A percentile compares a stretch with the other conserved stretches of the same genome.
Conservation (phyloP, 352 stramenopile genomes). For the Blastocystis sp. region DNA sequence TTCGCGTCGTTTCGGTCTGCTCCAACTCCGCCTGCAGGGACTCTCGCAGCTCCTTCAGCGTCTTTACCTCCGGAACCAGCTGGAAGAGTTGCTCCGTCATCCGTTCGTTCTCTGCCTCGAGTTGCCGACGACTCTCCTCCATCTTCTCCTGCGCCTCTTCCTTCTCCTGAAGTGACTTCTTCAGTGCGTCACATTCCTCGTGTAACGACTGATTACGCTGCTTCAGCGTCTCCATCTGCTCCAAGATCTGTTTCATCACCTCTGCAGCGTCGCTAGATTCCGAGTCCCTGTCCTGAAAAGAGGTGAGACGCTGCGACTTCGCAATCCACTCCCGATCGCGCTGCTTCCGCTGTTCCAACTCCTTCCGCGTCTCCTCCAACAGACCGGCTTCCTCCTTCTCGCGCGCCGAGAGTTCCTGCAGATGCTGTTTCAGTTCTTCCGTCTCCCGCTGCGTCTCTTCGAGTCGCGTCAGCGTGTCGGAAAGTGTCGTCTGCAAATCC, state of each 20-base stretch:
- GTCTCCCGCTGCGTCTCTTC: not conserved
- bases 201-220: not conserved
- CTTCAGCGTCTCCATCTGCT: not conserved
- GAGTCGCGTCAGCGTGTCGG: not conserved
- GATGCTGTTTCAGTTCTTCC: not conserved
- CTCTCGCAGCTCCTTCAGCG: not conserved
- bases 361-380: not conserved
- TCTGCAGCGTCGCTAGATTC: not conserved
- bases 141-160: slow-evolving; percentile 29
- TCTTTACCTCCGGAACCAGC: not conserved
- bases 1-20: not conserved
- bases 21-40: slow-evolving; percentile 7
- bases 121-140: not conserved
- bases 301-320: not conserved
- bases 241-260: not conserved
- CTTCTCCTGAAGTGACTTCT: not conserved
- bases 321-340: slow-evolving; percentile 25
- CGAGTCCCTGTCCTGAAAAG: not conserved
- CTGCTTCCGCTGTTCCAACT: not conserved
- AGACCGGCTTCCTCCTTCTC: not conserved
- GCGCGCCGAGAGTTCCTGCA: not conserved
- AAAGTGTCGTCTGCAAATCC: slow-evolving; percentile 14
- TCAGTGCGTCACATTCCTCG: too few relatives aligned
- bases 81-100: not conserved
- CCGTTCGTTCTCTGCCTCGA: slow-evolving; percentile 28